These are phyloP conservation scores for Jasminum sambac DNA, from an alignment of 257 asterid species.

Conservation along the genomic window DNA sequence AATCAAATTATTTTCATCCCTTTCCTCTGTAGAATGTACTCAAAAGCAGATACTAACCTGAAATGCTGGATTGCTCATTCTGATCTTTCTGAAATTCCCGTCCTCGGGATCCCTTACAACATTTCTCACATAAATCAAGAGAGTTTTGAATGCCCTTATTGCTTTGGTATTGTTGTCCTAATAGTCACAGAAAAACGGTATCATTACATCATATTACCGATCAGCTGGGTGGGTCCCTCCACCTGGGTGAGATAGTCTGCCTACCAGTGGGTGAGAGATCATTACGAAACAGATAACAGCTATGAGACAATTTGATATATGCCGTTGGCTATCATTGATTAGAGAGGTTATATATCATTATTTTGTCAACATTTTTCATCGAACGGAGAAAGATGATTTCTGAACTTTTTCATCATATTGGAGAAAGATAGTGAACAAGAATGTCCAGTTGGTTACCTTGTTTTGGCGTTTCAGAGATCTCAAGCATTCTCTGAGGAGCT, in stretches of 20 bases:
- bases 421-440: background rate
- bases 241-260: too few relatives aligned
- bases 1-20: background rate
- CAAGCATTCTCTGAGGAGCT: slow-evolving; percentile 63
- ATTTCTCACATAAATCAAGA: slow-evolving; percentile 59
- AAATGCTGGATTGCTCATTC: slow-evolving; percentile 66
- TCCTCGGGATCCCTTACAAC: slow-evolving; percentile 53
- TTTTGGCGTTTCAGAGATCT: slow-evolving; percentile 59
- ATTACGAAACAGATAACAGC: too few relatives aligned
- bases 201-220: slow-evolving; percentile 10
- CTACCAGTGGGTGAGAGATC: too few relatives aligned
- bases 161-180: slow-evolving; percentile 48
- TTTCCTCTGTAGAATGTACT: background rate
- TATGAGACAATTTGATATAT: background rate
- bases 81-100: slow-evolving; percentile 71
- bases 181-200: slow-evolving; percentile 6
- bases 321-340: background rate
- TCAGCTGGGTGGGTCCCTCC: too few relatives aligned
- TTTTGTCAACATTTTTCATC: background rate
- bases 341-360: background rate
- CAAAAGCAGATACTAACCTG: slow-evolving; percentile 48
- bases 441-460: slow-evolving; percentile 45
- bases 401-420: background rate
- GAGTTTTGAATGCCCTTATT: slow-evolving; percentile 54
- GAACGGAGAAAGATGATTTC: background rate